Conservation (phyloP, 139 green algal species). For the Chlorella sorokiniana region DNA sequence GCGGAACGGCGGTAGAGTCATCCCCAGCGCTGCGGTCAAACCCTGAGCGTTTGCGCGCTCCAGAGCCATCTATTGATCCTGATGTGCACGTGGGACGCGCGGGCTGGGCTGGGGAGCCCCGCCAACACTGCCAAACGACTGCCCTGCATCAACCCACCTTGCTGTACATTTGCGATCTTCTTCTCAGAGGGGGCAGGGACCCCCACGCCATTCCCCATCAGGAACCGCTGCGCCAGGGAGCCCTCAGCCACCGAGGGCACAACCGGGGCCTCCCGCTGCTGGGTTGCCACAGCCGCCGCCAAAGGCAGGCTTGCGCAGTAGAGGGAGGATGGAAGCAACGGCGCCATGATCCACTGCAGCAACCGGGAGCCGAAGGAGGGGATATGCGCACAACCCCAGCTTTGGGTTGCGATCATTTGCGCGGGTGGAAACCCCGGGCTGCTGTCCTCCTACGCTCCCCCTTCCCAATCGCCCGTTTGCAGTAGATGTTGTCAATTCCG, state of each 20-base stretch:
- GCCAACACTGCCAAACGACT: background rate
- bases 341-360: constrained; percentile 13
- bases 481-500: too few relatives aligned
- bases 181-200: constrained; percentile 45
- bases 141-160: constrained; percentile 23
- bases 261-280: constrained; percentile 19
- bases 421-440: too few relatives aligned
- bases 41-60: background rate
- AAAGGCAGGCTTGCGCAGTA: constrained; percentile 26
- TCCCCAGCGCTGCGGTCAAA: background rate
- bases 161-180: constrained; percentile 56
- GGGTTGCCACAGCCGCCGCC: constrained; percentile 16
- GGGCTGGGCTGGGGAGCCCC: too few relatives aligned
- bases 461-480: too few relatives aligned
- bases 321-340: constrained; percentile 15
- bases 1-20: background rate
- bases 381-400: background rate
- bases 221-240: constrained; percentile 11
- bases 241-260: constrained; percentile 1
- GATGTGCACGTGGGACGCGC: too few relatives aligned
- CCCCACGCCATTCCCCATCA: constrained; percentile 7
- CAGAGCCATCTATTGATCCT: background rate
- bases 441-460: too few relatives aligned
- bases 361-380: background rate
- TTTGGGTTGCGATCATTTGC: too few relatives aligned